Evolutionary conservation across 148 eudicot genomes (phyloP), one percentile per base, ranked within the genome.

Genomic region (Rheum nobile): DNA sequence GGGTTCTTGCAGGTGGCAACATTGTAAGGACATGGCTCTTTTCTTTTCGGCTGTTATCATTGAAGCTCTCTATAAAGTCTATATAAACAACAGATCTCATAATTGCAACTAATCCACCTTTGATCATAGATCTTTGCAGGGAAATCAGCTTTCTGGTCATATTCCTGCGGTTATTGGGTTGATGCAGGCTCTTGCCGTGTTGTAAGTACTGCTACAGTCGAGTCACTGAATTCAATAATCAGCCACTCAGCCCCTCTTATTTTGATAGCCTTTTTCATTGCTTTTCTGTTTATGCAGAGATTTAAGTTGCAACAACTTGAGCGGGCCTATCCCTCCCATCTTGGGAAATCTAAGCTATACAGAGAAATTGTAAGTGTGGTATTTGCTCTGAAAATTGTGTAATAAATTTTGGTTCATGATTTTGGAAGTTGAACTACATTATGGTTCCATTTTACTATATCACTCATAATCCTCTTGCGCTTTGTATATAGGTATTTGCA

Each of bases 1-100:
- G 99, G 99, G 22, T 96, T 92, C 82, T 84, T 96, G 82, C 99
- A 96, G 89, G 97, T 96, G 52, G 99, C 99, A 43, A 96, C 99
- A 52, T 77, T 96, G 99, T 96, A 86, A 77, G 72, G 31, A 41
- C 46, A 9, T 17, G 12, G 10, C 19, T 59, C 17, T n/a, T 14
- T 65, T 17, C 70, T 65, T 65, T 31, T 65, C 22, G 17, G 17
- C 16, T 65, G 11, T 32, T 31, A 16, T 31, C 39, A 65, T 32
- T 31, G 1, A 32, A 65, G 32, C n/a, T 65, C 14, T 65, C n/a
- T n/a, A n/a, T n/a, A n/a, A 14, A 5, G 4, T 59, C 1, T 26
- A 17, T n/a, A n/a, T n/a, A n/a, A n/a, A n/a, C n/a, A 16, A 17
- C 7, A 10, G 19, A 26, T 28, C 28, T 12, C 7, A 3, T 10